Evolutionary conservation across 1,284 basidiomycete genomes (phyloP).

Genomic region (Rhodotorula sp.): DNA sequence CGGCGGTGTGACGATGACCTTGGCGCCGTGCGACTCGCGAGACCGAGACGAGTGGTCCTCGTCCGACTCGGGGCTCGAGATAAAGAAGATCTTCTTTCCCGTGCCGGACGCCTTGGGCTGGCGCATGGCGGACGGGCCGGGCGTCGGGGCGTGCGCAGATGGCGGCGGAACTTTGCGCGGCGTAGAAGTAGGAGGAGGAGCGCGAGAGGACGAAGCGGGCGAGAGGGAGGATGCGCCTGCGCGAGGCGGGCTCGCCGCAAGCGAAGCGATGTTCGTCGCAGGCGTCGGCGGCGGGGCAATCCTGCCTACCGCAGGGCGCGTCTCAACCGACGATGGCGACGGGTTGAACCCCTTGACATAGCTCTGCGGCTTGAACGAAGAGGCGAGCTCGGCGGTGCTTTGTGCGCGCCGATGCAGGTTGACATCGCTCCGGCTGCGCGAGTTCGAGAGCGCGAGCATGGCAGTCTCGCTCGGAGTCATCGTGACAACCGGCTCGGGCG

Average conservation of each 20-base stretch:
- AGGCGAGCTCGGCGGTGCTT: slow-evolving; percentile 27
- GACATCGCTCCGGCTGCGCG: slow-evolving; percentile 15
- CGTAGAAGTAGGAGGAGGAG: neutral
- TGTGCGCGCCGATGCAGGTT: slow-evolving; percentile 5
- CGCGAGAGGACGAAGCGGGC: slow-evolving; percentile 2
- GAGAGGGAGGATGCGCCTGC: neutral
- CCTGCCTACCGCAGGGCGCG: slow-evolving; percentile 22
- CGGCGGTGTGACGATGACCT: slow-evolving; percentile 20
- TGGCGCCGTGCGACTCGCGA: slow-evolving; percentile 5
- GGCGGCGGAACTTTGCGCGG: slow-evolving; percentile 3
- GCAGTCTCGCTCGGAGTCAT: slow-evolving; percentile 14
- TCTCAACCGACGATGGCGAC: slow-evolving; percentile 9
- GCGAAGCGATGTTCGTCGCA: slow-evolving; percentile 1
- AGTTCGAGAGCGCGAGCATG: slow-evolving; percentile 11
- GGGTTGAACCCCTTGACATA: slow-evolving; percentile 38
- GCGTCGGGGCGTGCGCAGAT: neutral
- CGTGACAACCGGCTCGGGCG: neutral
- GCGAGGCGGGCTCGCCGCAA: slow-evolving; percentile 20
- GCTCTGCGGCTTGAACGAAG: slow-evolving; percentile 33
- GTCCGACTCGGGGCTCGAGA: slow-evolving; percentile 42
- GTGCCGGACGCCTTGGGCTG: slow-evolving; percentile 14
- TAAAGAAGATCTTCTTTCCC: slow-evolving; percentile 46
- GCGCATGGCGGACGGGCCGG: slow-evolving; percentile 4
- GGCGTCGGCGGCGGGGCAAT: slow-evolving; percentile 42
- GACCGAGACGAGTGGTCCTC: slow-evolving; percentile 31